Evolutionary conservation across 2,329 filamentous ascomycete genomes (phyloP).

Genomic region (Aspergillus sp.): DNA sequence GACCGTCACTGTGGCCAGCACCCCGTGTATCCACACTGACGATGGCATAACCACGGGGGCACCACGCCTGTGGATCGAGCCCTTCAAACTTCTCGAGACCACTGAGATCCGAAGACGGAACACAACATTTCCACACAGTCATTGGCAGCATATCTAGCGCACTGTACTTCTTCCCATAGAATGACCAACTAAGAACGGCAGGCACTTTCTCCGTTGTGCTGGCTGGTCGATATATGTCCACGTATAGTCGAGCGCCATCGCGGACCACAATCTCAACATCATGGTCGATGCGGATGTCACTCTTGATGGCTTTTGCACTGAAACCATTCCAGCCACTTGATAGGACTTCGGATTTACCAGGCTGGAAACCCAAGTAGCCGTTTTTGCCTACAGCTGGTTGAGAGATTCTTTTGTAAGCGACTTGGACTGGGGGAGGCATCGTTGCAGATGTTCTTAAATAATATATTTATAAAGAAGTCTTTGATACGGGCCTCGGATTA

Average conservation of each 20-base stretch:
- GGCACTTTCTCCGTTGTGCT: constrained; percentile 30
- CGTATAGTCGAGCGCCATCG: constrained; percentile 40
- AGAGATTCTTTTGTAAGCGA: constrained; percentile 19
- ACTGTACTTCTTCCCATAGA: constrained; percentile 44
- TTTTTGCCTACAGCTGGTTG: constrained; percentile 33
- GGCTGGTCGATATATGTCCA: constrained; percentile 43
- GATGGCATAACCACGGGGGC: constrained; percentile 28
- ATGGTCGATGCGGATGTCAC: constrained; percentile 41
- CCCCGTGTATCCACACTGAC: constrained; percentile 32
- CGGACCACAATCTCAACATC: constrained; percentile 41
- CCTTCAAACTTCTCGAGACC: constrained; percentile 40
- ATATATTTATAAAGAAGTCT: too few relatives aligned
- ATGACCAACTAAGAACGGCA: constrained; percentile 41
- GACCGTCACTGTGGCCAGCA: constrained; percentile 30
- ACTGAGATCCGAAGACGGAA: constrained; percentile 20
- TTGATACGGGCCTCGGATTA: too few relatives aligned
- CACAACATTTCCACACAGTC: constrained; percentile 35
- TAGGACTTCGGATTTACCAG: constrained; percentile 36
- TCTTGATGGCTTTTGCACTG: constrained; percentile 28
- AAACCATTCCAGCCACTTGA: constrained; percentile 34
- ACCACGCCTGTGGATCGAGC: constrained; percentile 34
- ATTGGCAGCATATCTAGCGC: constrained; percentile 36
- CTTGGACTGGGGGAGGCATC: constrained; percentile 29
- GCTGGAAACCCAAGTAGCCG: constrained; percentile 37
- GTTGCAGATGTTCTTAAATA: not conserved